Base-by-base conservation (phyloP, 2,329 filamentous ascomycete genomes). In the Nemania sp. region DNA sequence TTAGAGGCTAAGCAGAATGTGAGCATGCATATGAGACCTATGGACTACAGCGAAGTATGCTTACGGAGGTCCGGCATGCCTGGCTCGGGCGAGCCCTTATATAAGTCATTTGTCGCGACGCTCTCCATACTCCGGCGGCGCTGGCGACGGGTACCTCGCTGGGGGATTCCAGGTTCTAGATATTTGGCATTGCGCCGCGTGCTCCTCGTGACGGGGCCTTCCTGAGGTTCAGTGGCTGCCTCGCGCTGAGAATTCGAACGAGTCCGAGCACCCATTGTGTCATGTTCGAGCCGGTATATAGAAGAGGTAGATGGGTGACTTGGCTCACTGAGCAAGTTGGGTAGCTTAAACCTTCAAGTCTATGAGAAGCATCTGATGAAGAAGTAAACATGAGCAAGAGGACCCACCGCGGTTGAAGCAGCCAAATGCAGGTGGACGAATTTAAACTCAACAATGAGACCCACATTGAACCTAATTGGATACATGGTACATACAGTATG, bases 51-150 rank as follows among this genome's bases (percentile, higher is more conserved):
- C 15, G 25, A 29, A 18, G 50, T 56, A 25, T 32, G 56, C 58
- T 50, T 64, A 55, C 59, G 18, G 13, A 15, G 59, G 2, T 60
- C 60, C 12, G 63, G 50, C 46, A 54, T 65, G 12, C 43, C 48
- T 45, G 64, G 29, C 2, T 56, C 57, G 34, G 29, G 50, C 10
- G 59, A 62, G 34, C 53, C 59, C 45, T 66, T 62, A 20, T 53
- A 58, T 29, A 60, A 65, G 50, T 66, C 65, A 39, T 59, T 58
- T 12, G 65, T 67, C 7, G 65, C 59, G 37, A 68, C 54, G 48
- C 63, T 68, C 45, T 69, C 69, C 18, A 63, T 42, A 32, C 69
- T 71, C 47, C 57, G 57, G 10, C 58, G 61, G 21, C 59, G 66
- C 11, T 34, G 51, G 13, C 67, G 67, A 29, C 60, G 61, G 12